Conservation (phyloP, 1,284 basidiomycete genomes). For the Gymnopus androsaceus region DNA sequence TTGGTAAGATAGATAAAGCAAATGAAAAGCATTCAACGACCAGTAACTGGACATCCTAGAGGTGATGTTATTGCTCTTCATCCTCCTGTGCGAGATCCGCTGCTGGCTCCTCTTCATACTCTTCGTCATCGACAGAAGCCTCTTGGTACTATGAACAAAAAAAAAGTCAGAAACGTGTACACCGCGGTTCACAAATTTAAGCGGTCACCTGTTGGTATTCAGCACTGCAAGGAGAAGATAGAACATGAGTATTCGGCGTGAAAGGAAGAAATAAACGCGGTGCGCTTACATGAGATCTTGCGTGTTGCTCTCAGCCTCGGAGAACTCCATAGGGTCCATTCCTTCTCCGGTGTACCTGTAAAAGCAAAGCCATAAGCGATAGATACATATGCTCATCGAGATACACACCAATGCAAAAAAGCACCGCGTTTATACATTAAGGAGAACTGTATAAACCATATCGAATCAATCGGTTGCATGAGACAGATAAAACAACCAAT, state of each 20-base stretch:
- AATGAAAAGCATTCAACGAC: neutral
- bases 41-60: neutral
- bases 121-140: slow-evolving; percentile 47
- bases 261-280: slow-evolving; percentile 2
- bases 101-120: slow-evolving; percentile 38
- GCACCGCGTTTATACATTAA: slow-evolving; percentile 84
- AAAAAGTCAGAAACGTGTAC: neutral
- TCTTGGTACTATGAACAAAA: slow-evolving; percentile 59
- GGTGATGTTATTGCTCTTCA: slow-evolving; percentile 14
- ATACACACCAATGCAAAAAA: slow-evolving; percentile 77
- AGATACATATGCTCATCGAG: neutral
- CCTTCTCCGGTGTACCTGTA: slow-evolving; percentile 81
- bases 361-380: neutral
- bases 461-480: neutral
- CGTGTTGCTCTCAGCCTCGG: slow-evolving; percentile 84
- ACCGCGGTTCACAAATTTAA: neutral
- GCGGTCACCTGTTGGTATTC: slow-evolving; percentile 69
- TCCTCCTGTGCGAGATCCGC: slow-evolving; percentile 30
- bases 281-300: slow-evolving; percentile 76
- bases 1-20: neutral
- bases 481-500: neutral
- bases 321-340: slow-evolving; percentile 92
- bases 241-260: slow-evolving; percentile 12
- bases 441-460: slow-evolving; percentile 54
- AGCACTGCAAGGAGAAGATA: slow-evolving; percentile 40